Percentiles rank a stretch among this genome's conserved stretches.
Evolutionary conservation across 805 yeast species (phyloP).

Genomic region (Candida broadrunensis): DNA sequence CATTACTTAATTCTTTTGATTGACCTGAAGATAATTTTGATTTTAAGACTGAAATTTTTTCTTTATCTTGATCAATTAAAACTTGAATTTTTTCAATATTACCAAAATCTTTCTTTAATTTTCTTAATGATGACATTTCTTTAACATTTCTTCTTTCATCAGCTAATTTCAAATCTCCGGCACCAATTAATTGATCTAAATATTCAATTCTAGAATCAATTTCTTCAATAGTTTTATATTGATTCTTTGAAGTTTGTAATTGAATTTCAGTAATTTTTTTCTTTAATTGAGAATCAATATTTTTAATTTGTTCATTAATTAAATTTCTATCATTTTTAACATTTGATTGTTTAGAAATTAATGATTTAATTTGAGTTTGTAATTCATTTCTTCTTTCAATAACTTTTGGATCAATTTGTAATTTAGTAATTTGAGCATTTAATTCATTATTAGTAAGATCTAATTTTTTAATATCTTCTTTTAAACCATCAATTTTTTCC

Average conservation of each 20-base stretch:
- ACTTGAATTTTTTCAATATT: slow-evolving; percentile 72
- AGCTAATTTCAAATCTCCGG: slow-evolving; percentile 80
- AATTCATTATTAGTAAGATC: slow-evolving; percentile 53
- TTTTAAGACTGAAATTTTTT: slow-evolving; percentile 73
- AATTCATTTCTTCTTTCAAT: slow-evolving; percentile 30
- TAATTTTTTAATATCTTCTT: slow-evolving; percentile 60
- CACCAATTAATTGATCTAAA: slow-evolving; percentile 71
- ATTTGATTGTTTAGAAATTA: slow-evolving; percentile 45
- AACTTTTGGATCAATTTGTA: slow-evolving; percentile 28
- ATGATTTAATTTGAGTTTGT: slow-evolving; percentile 35
- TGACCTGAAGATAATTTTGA: slow-evolving; percentile 50
- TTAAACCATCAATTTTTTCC: slow-evolving; percentile 51
- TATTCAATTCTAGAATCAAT: slow-evolving; percentile 62
- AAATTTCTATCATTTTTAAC: slow-evolving; percentile 47
- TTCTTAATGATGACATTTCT: slow-evolving; percentile 82
- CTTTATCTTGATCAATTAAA: slow-evolving; percentile 75
- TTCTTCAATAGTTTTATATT: slow-evolving; percentile 64
- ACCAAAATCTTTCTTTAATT: slow-evolving; percentile 74
- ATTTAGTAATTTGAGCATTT: slow-evolving; percentile 50
- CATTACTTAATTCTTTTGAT: slow-evolving; percentile 61
- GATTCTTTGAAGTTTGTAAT: slow-evolving; percentile 65
- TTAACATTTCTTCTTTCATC: slow-evolving; percentile 84
- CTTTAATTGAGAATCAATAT: slow-evolving; percentile 66
- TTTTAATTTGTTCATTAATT: slow-evolving; percentile 69
- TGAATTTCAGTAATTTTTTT: slow-evolving; percentile 74